Percentiles rank a stretch among this genome's conserved stretches.
These are phyloP conservation scores for Picochlorum sp. DNA, from an alignment of 139 green algal species.

Conservation along the genomic window DNA sequence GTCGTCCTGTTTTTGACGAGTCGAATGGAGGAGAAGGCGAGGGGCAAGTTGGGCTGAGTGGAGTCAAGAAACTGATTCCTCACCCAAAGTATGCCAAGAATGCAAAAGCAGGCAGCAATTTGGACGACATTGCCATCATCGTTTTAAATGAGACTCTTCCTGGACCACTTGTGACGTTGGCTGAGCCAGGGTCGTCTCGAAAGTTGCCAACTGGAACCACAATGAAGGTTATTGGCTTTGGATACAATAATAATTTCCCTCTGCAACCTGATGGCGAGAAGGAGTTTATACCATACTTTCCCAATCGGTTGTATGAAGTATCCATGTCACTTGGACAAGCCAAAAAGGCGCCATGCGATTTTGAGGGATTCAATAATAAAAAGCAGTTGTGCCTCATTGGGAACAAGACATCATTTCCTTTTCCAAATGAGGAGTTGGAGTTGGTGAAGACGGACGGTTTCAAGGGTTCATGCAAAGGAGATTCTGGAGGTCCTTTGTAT, in stretches of 20 bases:
- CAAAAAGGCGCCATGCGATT: neutral
- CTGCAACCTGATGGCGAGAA: neutral
- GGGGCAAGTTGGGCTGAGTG: neutral
- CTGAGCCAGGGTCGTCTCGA: neutral
- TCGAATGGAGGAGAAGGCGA: neutral
- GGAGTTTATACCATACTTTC: neutral
- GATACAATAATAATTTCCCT: neutral
- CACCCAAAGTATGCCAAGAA: conserved; percentile 7
- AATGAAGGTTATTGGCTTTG: neutral
- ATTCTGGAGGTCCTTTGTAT: conserved; percentile 1
- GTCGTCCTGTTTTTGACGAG: neutral
- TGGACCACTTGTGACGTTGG: neutral
- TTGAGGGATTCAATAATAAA: neutral
- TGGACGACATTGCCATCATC: conserved; percentile 1
- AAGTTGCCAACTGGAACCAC: neutral
- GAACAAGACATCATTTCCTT: neutral
- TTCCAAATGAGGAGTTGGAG: neutral
- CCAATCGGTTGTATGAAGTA: neutral
- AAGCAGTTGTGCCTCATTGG: conserved; percentile 1
- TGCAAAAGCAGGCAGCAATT: neutral
- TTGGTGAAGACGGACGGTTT: neutral
- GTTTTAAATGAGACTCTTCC: neutral
- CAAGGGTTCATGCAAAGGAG: neutral
- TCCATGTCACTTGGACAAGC: neutral
- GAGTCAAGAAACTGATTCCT: neutral